A percentile compares a stretch with the other conserved stretches of the same genome.
Evolutionary conservation across 2,329 filamentous ascomycete species (phyloP).

Genomic region (Mariannaea sp.): DNA sequence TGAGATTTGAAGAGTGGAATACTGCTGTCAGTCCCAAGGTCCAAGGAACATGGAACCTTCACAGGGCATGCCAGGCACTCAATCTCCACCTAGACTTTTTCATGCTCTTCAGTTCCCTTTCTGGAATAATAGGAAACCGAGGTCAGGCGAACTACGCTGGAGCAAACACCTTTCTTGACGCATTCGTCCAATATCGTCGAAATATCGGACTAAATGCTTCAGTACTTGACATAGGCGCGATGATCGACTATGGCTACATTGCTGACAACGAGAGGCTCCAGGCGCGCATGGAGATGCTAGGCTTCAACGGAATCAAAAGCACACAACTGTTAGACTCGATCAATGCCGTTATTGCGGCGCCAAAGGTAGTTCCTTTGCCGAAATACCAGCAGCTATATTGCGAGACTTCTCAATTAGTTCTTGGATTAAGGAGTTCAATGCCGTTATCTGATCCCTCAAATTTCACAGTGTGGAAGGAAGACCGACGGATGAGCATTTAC

Average conservation of each 20-base stretch:
- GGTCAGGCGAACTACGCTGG: constrained; percentile 22
- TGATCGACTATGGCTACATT: constrained; percentile 20
- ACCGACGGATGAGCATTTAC: constrained; percentile 20
- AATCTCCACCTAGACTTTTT: constrained; percentile 44
- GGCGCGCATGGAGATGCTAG: neutral
- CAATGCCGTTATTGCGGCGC: neutral
- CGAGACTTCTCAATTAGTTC: constrained; percentile 5
- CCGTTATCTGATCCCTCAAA: constrained; percentile 16
- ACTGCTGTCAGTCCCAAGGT: constrained; percentile 41
- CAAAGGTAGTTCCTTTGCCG: neutral
- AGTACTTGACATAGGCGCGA: constrained; percentile 8
- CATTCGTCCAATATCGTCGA: constrained; percentile 19
- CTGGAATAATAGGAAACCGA: constrained; percentile 1
- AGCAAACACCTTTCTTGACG: constrained; percentile 16
- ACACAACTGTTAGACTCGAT: constrained; percentile 16
- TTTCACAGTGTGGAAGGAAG: constrained; percentile 13
- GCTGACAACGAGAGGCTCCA: constrained; percentile 8
- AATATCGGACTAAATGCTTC: constrained; percentile 17
- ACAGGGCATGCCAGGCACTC: constrained; percentile 20
- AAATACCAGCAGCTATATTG: neutral
- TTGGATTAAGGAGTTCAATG: constrained; percentile 12
- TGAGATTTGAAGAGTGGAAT: constrained; percentile 25
- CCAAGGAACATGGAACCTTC: constrained; percentile 39
- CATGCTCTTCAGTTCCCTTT: constrained; percentile 17
- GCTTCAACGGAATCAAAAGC: neutral